Evolutionary conservation across 441 rosid species (phyloP).

Genomic region (Syzygium malaccense): DNA sequence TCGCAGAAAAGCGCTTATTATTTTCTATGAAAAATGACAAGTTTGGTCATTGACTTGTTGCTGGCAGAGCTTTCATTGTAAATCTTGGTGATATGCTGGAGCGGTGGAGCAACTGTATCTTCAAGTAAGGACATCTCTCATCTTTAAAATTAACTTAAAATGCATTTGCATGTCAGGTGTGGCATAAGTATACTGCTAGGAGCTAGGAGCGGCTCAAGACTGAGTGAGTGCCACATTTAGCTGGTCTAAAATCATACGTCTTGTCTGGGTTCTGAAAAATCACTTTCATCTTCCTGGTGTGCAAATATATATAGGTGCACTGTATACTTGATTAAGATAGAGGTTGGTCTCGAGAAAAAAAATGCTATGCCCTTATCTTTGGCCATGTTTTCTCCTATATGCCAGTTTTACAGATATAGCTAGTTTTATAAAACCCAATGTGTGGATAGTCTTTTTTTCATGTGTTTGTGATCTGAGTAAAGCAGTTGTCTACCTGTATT

Average conservation of each 20-base stretch:
- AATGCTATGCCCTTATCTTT: background rate
- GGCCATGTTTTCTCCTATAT: background rate
- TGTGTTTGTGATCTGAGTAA: background rate
- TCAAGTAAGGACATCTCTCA: slow-evolving; percentile 46
- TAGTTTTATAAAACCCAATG: background rate
- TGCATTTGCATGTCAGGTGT: background rate
- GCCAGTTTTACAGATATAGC: background rate
- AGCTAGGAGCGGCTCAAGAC: background rate
- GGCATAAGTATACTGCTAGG: background rate
- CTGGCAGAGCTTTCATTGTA: slow-evolving; percentile 63
- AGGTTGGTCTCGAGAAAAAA: background rate
- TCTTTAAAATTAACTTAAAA: background rate
- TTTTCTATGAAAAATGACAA: background rate
- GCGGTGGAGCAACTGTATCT: slow-evolving; percentile 84
- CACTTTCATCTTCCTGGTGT: too few relatives aligned
- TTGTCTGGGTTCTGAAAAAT: background rate
- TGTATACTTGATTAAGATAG: too few relatives aligned
- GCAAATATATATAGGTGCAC: too few relatives aligned
- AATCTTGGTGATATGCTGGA: slow-evolving; percentile 87
- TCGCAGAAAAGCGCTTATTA: background rate
- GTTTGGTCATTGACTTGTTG: slow-evolving; percentile 1
- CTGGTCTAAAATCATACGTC: background rate
- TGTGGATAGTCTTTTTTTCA: background rate
- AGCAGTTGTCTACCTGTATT: background rate
- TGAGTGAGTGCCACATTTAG: background rate